Percentiles rank a stretch among this genome's conserved stretches.
These are phyloP conservation scores for Penicillium decumbens DNA, from an alignment of 2,329 filamentous ascomycete species.

Conservation along the genomic window DNA sequence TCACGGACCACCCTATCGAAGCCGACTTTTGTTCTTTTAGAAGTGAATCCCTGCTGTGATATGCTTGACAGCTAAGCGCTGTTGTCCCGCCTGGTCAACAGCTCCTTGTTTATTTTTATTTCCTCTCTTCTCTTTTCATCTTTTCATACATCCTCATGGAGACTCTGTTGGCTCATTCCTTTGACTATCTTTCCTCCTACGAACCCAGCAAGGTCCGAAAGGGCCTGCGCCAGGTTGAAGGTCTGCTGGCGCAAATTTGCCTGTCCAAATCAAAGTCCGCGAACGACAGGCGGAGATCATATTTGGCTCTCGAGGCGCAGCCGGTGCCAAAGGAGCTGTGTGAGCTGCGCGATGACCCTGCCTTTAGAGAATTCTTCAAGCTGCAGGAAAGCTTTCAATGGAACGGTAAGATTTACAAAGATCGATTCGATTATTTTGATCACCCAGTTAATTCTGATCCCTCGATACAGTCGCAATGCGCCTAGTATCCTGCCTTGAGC, in stretches of 20 bases:
- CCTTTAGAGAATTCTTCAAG: slow-evolving; percentile 94
- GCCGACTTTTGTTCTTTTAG: slow-evolving; percentile 2
- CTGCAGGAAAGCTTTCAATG: slow-evolving; percentile 96
- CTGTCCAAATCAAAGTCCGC: slow-evolving; percentile 54
- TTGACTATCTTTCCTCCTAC: slow-evolving; percentile 93
- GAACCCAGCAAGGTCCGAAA: slow-evolving; percentile 87
- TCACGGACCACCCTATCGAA: slow-evolving; percentile 15
- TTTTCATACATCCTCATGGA: slow-evolving; percentile 60
- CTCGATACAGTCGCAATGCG: slow-evolving; percentile 64
- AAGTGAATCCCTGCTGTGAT: slow-evolving; percentile 1
- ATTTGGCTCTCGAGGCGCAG: slow-evolving; percentile 38
- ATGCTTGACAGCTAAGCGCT: slow-evolving; percentile 6
- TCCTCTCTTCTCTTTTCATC: slow-evolving; percentile 12
- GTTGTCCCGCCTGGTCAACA: slow-evolving; percentile 6
- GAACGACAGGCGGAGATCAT: slow-evolving; percentile 42
- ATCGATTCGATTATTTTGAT: neutral
- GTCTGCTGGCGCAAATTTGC: slow-evolving; percentile 89
- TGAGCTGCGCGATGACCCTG: slow-evolving; percentile 73
- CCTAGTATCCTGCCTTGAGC: slow-evolving; percentile 78
- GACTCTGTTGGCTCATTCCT: slow-evolving; percentile 82
- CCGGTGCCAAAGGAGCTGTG: slow-evolving; percentile 58
- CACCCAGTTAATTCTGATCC: neutral
- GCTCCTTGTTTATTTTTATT: slow-evolving; percentile 3
- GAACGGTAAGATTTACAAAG: slow-evolving; percentile 58
- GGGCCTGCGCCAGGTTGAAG: slow-evolving; percentile 88